Evolutionary conservation across 805 yeast species (phyloP).

Genomic region (Huiozyma naganishii): DNA sequence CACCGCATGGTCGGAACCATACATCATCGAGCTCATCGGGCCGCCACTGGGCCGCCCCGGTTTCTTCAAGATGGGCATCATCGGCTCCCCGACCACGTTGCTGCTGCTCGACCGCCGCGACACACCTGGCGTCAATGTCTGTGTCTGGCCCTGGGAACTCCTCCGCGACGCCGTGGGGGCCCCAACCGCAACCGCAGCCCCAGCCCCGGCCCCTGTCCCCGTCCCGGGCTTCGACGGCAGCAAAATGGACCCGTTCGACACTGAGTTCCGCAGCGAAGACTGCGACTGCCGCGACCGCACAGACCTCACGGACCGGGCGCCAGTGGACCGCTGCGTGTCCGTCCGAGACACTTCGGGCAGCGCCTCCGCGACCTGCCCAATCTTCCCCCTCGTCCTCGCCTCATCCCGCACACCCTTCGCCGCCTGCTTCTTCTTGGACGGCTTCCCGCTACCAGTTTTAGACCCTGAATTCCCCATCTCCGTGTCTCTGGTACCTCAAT

Average conservation of each 20-base stretch:
- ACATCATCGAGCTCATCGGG: neutral
- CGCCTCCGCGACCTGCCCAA: neutral
- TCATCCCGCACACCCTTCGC: neutral
- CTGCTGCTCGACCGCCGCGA: neutral
- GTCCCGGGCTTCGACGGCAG: constrained; percentile 1
- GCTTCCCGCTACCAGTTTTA: constrained; percentile 19
- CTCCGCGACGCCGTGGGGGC: constrained; percentile 14
- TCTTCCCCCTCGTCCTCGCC: neutral
- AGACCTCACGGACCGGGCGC: constrained; percentile 3
- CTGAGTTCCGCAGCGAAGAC: constrained; percentile 9
- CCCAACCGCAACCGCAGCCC: constrained; percentile 8
- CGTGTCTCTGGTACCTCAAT: neutral
- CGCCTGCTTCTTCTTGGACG: neutral
- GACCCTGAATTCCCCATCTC: constrained; percentile 43
- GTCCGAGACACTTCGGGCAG: neutral
- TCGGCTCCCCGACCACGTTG: neutral
- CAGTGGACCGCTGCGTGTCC: constrained; percentile 2
- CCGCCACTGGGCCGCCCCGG: neutral
- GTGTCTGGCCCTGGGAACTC: neutral
- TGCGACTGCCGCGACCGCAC: constrained; percentile 5
- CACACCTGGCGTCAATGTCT: neutral
- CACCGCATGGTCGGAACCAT: constrained; percentile 13
- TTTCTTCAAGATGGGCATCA: constrained; percentile 2
- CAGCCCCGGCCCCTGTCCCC: constrained; percentile 21
- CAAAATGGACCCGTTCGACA: constrained; percentile 12